Percentiles rank a stretch among this genome's conserved stretches.
These are phyloP conservation scores for Neonectria punicea DNA, from an alignment of 2,329 filamentous ascomycete species.

Conservation along the genomic window DNA sequence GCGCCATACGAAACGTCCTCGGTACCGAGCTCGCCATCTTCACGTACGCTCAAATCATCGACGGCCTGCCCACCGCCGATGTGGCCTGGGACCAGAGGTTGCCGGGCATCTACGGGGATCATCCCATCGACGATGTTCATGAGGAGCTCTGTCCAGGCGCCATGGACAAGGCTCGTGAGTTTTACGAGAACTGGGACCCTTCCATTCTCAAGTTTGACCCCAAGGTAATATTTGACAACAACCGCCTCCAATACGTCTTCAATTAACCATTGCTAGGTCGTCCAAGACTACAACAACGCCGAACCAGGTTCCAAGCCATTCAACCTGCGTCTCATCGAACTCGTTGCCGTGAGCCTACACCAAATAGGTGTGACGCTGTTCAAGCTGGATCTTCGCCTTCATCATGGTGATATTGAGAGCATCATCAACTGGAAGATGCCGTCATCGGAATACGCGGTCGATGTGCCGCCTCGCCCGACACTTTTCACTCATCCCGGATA, in stretches of 20 bases:
- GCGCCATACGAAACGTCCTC: conserved; percentile 18
- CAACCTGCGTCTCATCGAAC: not conserved
- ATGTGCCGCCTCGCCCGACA: not conserved
- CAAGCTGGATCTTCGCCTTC: not conserved
- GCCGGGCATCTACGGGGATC: conserved; percentile 24
- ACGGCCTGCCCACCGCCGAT: conserved; percentile 27
- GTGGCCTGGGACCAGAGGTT: conserved; percentile 25
- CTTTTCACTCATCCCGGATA: not conserved
- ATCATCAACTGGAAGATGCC: not conserved
- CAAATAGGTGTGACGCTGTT: not conserved
- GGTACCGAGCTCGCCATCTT: conserved; percentile 13
- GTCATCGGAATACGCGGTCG: too few relatives aligned
- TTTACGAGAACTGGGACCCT: conserved; percentile 12
- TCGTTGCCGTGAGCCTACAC: not conserved
- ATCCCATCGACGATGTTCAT: conserved; percentile 26
- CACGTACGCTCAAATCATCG: conserved; percentile 33
- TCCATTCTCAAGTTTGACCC: conserved; percentile 22
- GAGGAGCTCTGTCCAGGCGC: conserved; percentile 18
- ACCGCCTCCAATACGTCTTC: not conserved
- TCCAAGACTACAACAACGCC: not conserved
- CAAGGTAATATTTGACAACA: conserved; percentile 1
- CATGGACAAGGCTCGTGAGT: not conserved
- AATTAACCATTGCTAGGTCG: not conserved
- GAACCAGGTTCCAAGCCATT: not conserved
- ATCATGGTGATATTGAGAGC: not conserved